Percentiles rank a stretch among this genome's conserved stretches.
phyloP scores from a whole-genome alignment of 441 rosid species.

The Arabidopsis lyrata region DNA sequence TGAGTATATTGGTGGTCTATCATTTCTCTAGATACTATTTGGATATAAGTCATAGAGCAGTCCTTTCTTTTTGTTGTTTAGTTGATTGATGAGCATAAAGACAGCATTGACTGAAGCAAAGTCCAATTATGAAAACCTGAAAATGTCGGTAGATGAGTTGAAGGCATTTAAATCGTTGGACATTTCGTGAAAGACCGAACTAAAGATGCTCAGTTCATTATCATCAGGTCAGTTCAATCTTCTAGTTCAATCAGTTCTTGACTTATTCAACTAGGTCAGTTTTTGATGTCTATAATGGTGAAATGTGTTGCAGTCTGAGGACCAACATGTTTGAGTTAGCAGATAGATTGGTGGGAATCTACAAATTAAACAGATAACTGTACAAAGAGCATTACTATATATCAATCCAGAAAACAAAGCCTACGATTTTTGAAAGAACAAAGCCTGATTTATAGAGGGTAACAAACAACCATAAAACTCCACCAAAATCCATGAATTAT shows the following conservation, averaged over 20 bases:
- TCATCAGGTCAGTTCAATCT: conserved; percentile 67
- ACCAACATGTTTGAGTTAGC: conserved; percentile 99
- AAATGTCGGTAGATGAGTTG: too few relatives aligned
- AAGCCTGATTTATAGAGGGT: too few relatives aligned
- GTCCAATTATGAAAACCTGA: too few relatives aligned
- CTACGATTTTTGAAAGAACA: too few relatives aligned
- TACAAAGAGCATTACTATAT: conserved; percentile 95
- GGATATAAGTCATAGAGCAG: too few relatives aligned
- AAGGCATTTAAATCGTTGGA: too few relatives aligned
- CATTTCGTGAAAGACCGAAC: conserved; percentile 97
- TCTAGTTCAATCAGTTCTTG: neutral
- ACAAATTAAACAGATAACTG: conserved; percentile 97
- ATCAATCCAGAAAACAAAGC: conserved; percentile 85
- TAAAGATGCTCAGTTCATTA: conserved; percentile 93
- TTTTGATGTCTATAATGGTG: conserved; percentile 14
- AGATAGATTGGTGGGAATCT: conserved; percentile 96
- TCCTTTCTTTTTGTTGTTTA: too few relatives aligned
- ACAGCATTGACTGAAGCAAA: too few relatives aligned
- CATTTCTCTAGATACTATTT: too few relatives aligned
- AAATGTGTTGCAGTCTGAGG: conserved; percentile 72
- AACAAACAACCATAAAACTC: too few relatives aligned
- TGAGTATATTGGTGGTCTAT: conserved; percentile 51
- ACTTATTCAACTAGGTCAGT: neutral
- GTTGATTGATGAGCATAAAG: too few relatives aligned
- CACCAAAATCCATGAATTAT: too few relatives aligned